phyloP scores from a whole-genome alignment of 192 early-diverging fungal species.

The Gonapodya sp. region DNA sequence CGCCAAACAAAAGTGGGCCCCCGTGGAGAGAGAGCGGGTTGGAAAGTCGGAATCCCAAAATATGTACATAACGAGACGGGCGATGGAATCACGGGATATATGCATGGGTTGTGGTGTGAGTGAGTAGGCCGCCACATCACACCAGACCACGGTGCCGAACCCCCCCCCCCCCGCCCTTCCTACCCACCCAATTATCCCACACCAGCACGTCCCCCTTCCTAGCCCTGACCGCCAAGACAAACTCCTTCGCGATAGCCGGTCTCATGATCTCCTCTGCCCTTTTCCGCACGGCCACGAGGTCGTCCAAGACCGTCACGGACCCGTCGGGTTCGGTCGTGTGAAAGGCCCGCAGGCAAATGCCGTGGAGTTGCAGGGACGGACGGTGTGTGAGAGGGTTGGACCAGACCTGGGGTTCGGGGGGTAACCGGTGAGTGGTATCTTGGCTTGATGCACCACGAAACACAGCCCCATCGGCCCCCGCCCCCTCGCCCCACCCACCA shows the following conservation, averaged over 20 bases:
- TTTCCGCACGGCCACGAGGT: neutral
- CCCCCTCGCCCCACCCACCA: no score
- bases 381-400: neutral
- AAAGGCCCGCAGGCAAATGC: neutral
- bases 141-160: no score
- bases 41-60: no score
- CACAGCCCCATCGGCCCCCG: no score
- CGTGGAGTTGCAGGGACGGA: neutral
- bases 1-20: neutral
- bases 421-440: no score
- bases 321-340: neutral
- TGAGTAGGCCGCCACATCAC: no score
- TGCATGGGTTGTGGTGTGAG: no score
- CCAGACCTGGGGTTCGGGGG: no score
- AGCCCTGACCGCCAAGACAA: neutral
- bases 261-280: neutral
- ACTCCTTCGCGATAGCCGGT: neutral
- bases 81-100: no score
- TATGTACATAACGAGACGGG: no score
- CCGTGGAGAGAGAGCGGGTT: neutral
- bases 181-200: neutral
- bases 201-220: neutral
- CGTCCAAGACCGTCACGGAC: neutral
- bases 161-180: neutral
- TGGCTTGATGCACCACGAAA: no score